Conservation (phyloP, 139 green algal genomes). For the Picochlorum sp. region DNA sequence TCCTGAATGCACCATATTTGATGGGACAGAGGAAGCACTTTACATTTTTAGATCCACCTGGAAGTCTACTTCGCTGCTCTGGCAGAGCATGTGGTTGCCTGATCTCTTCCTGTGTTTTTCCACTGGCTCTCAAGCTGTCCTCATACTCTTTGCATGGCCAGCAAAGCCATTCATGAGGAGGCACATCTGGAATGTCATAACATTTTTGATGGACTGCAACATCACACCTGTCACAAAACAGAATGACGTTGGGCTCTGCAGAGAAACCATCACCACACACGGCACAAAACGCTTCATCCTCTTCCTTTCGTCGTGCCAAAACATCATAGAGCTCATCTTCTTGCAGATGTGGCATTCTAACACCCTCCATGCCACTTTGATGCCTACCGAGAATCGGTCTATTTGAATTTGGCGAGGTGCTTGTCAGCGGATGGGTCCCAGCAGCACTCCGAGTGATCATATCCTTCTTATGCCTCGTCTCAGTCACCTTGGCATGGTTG, state of each 20-base stretch:
- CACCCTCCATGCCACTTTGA: background rate
- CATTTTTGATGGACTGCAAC: constrained; percentile 83
- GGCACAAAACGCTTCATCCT: constrained; percentile 76
- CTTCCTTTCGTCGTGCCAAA: constrained; percentile 31
- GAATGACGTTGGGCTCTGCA: constrained; percentile 69
- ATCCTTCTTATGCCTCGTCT: constrained; percentile 54
- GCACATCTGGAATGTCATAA: constrained; percentile 63
- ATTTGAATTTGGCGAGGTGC: constrained; percentile 20
- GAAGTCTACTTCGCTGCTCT: constrained; percentile 12
- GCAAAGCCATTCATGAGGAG: constrained; percentile 78
- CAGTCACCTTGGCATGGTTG: background rate
- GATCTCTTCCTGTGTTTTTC: constrained; percentile 19
- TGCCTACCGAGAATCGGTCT: constrained; percentile 16
- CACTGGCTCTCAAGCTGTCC: constrained; percentile 29
- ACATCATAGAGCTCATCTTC: constrained; percentile 29
- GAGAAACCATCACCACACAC: constrained; percentile 74
- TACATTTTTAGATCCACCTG: constrained; percentile 46
- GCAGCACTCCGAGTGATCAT: constrained; percentile 54
- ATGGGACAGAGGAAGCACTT: constrained; percentile 77
- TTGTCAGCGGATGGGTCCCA: constrained; percentile 38
- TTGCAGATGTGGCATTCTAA: constrained; percentile 10
- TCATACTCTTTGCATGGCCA: constrained; percentile 77
- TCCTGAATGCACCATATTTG: constrained; percentile 71
- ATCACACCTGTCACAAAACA: constrained; percentile 91
- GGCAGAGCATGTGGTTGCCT: constrained; percentile 17